These are phyloP conservation scores for Thalassiosira mediterranea DNA, from an alignment of 352 stramenopile genomes.

Conservation along the genomic window DNA sequence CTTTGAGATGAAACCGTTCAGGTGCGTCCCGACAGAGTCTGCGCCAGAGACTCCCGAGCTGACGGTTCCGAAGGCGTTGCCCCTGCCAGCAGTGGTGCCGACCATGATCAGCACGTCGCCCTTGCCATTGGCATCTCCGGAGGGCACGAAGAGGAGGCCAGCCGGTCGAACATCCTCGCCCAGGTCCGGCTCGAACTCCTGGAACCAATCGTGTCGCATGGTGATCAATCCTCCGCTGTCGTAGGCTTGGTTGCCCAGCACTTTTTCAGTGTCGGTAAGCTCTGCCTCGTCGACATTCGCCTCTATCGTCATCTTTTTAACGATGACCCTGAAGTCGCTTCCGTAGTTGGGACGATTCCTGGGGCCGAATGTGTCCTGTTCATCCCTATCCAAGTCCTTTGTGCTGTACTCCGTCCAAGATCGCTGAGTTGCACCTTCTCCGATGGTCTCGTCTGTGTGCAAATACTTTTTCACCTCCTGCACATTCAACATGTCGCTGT, in stretches of 20 bases:
- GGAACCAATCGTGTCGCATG: constrained; percentile 36
- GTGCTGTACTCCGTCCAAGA: constrained; percentile 3
- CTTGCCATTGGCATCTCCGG: constrained; percentile 11
- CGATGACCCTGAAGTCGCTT: constrained; percentile 47
- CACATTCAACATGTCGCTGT: constrained; percentile 6
- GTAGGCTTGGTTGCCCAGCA: constrained; percentile 20
- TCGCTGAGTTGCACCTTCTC: constrained; percentile 20
- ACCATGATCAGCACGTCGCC: constrained; percentile 48
- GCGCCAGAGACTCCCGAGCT: background rate
- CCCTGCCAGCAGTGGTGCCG: constrained; percentile 42
- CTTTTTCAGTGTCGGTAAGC: constrained; percentile 25
- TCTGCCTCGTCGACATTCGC: background rate
- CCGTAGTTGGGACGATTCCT: constrained; percentile 31
- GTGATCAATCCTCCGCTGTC: constrained; percentile 18
- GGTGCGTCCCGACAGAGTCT: background rate
- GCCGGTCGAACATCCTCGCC: constrained; percentile 45
- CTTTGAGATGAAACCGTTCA: constrained; percentile 58
- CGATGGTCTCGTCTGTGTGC: constrained; percentile 37
- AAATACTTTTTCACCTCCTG: constrained; percentile 17
- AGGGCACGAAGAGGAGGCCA: constrained; percentile 44
- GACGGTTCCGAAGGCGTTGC: constrained; percentile 45
- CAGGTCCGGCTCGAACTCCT: constrained; percentile 42
- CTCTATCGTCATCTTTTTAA: constrained; percentile 49
- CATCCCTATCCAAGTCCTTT: constrained; percentile 1
- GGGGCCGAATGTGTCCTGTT: constrained; percentile 27